Base-by-base conservation (phyloP, 805 yeast genomes). In the Blastobotrys attinorum region DNA sequence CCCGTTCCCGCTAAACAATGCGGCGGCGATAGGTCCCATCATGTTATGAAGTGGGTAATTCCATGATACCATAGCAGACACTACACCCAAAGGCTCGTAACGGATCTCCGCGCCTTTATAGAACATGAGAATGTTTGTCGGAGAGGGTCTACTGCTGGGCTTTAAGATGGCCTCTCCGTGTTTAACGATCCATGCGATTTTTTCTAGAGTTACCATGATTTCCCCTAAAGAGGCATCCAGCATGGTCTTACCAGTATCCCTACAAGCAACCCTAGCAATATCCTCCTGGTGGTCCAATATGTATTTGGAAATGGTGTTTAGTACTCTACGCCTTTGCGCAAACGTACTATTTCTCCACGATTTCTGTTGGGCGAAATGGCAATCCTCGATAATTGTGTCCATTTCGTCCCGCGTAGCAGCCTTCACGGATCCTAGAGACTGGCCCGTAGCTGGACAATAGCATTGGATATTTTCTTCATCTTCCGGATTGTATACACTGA, bases 361-460 rank as follows among this genome's bases (percentile, higher is more conserved):
- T 23, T 53, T 51, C 18, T 49, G 51, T 57, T 82, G 89, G 2
- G 89, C 87, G 2, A 47, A 49, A 27, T 63, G 62, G 2, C 87
- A 79, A 13, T 53, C 51, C n/a, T 52, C 51, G 16, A 92, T 77
- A 44, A 78, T 72, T 4, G 55, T 52, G 59, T 90, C 90, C 61
- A 92, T 83, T 37, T 87, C 92, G 3, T 71, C 73, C 38, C 68
- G 70, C n/a, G 81, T 65, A 45, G 78, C 75, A 1, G 86, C 79
- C 39, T 71, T 66, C 53, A 79, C 81, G 18, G 79, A 71, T 1
- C 96, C 97, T 51, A 90, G 68, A 49, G 68, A 79, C 63, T 87
- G 96, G 27, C 96, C 94, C 0, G 97, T 92, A 0, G 97, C 96
- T 3, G 98, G 98, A 65, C 98, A 90, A 61, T 85, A 83, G 48